Evolutionary conservation across 2,329 filamentous ascomycete species (phyloP), one percentile per base, ranked within the genome.

Genomic region (Claviceps lovelessii): DNA sequence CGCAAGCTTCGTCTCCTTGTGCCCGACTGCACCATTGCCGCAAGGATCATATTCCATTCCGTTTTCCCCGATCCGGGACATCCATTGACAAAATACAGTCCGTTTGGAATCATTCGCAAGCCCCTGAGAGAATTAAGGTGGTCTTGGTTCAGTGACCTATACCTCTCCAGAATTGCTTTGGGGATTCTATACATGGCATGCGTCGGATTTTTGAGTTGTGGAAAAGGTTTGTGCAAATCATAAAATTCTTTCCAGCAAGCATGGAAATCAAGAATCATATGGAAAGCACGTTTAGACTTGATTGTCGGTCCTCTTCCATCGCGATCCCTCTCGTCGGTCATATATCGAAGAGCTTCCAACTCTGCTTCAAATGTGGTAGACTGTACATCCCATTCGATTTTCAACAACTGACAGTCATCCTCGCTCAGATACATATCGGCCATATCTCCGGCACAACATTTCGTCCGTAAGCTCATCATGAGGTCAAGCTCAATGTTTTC

Each of bases 391-490:
- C 64, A 68, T 0, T 55, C 53, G 3, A 70, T 67, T 2, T 49
- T 60, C 6, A 70, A 58, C 0, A 58, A 53, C 15, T 65, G 64
- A 1, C 49, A 46, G 1, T 56, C 60, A 0, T 51, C 4, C 1
- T 61, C 39, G 7, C 59, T 57, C 1, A 67, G 7, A 0, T n/a
- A 49, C 1, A 66, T 52, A 5, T 42, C 56, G 2, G 41, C 6
- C 5, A 62, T 52, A 7, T 65, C 59, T 1, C 61, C 56, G 0
- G 66, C 59, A 4, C 56, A 0, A 74, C 78, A 17, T 75, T 79
- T 64, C 76, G 83, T 65, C 76, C 83, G 72, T 80, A 86, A 69
- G 76, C 82, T 73, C 68, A 78, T 54, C 82, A 85, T 70, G 74
- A 86, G 66, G 73, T 86, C 51, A 64, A 67, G 23, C 10, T 68